Base-by-base conservation (phyloP, 306 rosid genomes). In the Cucurbita maxima region DNA sequence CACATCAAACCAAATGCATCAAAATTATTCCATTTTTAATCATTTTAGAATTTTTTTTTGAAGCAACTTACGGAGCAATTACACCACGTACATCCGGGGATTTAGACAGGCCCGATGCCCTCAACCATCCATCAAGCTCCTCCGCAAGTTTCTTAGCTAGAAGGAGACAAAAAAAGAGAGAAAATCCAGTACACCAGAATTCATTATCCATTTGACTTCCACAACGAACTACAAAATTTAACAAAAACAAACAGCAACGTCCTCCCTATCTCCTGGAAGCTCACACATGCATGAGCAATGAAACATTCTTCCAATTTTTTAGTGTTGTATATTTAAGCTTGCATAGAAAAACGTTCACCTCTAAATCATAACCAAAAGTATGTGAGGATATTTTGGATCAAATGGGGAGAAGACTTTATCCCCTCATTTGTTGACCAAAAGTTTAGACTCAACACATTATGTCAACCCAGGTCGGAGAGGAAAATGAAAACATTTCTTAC, bases 11-110 rank as follows among this genome's bases (percentile, higher is more conserved):
- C 64, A 40, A 63, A 25, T 53, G 58, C 36, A 40, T 67, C 10
- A 83, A 72, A 55, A 22, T 45, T 10, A 36, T 50, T 70, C 51
- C 30, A 25, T 48, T 50, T 51, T 8, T 20, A 50, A 8, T 7
- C 7, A 3, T 22, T 14, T 6, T 22, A 7, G 55, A 8, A 61
- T 10, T 16, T 12, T 7, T 62, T 15, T 60, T 11, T 43, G 40
- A 0, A 66, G 71, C 7, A 71, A 83, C 97, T 87, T 86, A 92
- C 96, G 97, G 97, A 83, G 97, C 97, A 83, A 92, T 92, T 58
- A 89, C 90, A 72, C 92, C 97, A 25, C 96, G 82, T 9, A 88
- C 96, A 60, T 89, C 92, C 63, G 94, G 73, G 78, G 94, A 86
- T 73, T 92, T 86, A 9, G 83, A 45, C 60, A 91, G 76, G 67